Base-by-base conservation (phyloP, 208 protist genomes). In the Crithidia bombi region DNA sequence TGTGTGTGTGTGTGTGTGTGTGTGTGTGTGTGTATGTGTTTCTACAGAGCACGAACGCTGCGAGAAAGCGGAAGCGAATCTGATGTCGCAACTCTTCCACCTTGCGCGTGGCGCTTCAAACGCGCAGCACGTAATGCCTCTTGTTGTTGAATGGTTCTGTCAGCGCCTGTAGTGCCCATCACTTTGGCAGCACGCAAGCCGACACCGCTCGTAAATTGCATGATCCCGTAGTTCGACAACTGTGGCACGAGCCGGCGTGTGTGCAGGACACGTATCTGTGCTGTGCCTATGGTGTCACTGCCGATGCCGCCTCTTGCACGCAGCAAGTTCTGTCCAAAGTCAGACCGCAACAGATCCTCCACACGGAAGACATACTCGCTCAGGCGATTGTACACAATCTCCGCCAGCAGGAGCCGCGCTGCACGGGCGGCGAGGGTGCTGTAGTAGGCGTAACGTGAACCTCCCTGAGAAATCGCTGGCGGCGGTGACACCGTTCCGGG, bases 351-450 rank as follows among this genome's bases (percentile, higher is more conserved):
- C 26, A 92, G 65, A 0, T 56, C 73, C 62, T 92, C 84, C 15
- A 83, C 69, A 10, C 85, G 85, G 49, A 66, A 62, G 6, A 94
- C 81, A 61, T 87, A 90, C 76, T 94, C 85, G 28, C 71, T 76
- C 39, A 91, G 54, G 33, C 81, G 79, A 57, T 39, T 69, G 55
- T 75, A 81, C 5, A 85, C 44, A 36, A 91, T 38, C 61, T 94
- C 85, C 12, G 75, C 74, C 25, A 90, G 44, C 9, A 94, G 58
- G 28, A 83, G 69, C 12, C 80, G 82, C 47, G 74, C 73, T 1
- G 82, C 81, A 47, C 87, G 82, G 44, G 81, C 73, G 3, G 87
- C 81, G 5, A 92, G 33, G 30, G 75, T 73, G 28, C 67, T 70
- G 62, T 73, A 70, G 52, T 85, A 51, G 21, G 32, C 62, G 47